Base-by-base conservation (phyloP, 768 basidiomycete genomes). In the Aureoboletus auriporus region DNA sequence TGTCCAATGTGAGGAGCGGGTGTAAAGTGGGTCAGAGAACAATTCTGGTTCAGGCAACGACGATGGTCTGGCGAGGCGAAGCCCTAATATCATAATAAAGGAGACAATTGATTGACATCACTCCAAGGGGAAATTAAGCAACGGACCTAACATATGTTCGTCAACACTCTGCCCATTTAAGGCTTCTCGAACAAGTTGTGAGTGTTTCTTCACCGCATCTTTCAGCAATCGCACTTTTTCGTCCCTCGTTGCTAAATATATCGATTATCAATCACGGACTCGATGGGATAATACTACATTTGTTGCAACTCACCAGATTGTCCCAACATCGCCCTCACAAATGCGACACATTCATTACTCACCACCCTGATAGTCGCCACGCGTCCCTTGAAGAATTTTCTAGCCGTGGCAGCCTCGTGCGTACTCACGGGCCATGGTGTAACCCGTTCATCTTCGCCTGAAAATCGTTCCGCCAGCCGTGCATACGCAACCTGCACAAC, bases 381-480 rank as follows among this genome's bases (percentile, higher is more conserved):
- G 39, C 94, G 78, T 12, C 94, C 94, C 61, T 93, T 89, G 68
- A 77, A 77, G 68, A 88, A 96, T 63, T 78, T 81, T 28, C 94
- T 77, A n/a, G 92, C 93, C 52, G 89, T 84, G 29, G 93, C 92
- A 48, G 91, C 88, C 69, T 97, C 94, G 63, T 97, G 96, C n/a
- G 92, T 93, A 6, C 80, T 89, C 3, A 89, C 92, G 26, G 72
- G 71, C 71, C 75, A 72, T 33, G 74, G 67, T 3, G 61, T 58
- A 2, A 51, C 54, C n/a, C 64, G 56, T 34, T 53, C 52, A 34
- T 56, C 53, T 40, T 51, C 40, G 1, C 44, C 42, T 30, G 43
- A 38, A 28, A 62, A 62, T 16, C 49, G 55, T 35, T 75, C 73
- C 28, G 84, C 68, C 29, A 92, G 75, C 1, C 93, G 79, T 49